phyloP scores from a whole-genome alignment of 352 stramenopile species.

The Phytophthora macrochlamydospora region DNA sequence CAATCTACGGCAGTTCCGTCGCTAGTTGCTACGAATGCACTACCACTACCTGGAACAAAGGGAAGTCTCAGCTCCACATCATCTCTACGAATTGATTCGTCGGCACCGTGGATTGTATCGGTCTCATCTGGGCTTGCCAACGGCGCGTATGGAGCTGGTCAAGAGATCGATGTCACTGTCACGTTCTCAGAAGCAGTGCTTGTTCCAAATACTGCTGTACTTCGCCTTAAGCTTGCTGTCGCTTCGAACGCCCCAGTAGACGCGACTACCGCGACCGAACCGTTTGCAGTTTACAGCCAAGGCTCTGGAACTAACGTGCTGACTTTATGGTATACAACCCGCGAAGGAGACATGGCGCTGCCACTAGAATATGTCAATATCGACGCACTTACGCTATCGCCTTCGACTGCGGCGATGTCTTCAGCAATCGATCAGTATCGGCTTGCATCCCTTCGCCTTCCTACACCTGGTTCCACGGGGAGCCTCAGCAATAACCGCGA shows the following conservation, averaged over 20 bases:
- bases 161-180: constrained; percentile 55
- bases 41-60: constrained; percentile 48
- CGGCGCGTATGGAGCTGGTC: constrained; percentile 61
- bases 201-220: constrained; percentile 19
- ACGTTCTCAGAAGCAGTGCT: constrained; percentile 63
- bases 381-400: constrained; percentile 48
- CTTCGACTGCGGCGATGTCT: constrained; percentile 21
- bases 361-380: constrained; percentile 62
- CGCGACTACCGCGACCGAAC: not conserved
- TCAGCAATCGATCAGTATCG: constrained; percentile 34
- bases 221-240: constrained; percentile 51
- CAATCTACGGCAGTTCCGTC: constrained; percentile 54
- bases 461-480: constrained; percentile 38
- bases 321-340: constrained; percentile 43
- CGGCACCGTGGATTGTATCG: constrained; percentile 46
- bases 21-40: constrained; percentile 39
- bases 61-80: constrained; percentile 48
- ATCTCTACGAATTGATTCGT: constrained; percentile 46
- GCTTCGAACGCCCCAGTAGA: constrained; percentile 28
- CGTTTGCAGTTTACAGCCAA: constrained; percentile 38
- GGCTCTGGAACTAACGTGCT: constrained; percentile 48
- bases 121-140: constrained; percentile 53
- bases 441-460: constrained; percentile 47
- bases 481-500: constrained; percentile 72
- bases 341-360: constrained; percentile 56